Evolutionary conservation across 441 rosid species (phyloP), one percentile per base, ranked within the genome.

Genomic region (Gossypium gossypioides): DNA sequence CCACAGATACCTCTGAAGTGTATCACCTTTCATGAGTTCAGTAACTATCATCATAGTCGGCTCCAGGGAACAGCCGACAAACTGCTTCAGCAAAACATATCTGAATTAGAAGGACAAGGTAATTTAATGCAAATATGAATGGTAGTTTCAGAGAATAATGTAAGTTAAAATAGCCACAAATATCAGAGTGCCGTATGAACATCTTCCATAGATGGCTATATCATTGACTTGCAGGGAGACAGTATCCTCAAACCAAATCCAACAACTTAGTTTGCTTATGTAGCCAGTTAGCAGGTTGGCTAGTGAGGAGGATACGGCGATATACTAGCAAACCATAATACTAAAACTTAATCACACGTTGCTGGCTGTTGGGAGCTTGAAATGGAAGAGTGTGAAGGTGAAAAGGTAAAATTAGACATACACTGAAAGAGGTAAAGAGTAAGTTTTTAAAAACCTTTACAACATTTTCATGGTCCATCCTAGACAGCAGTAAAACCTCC

Each of bases 21-120:
- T 80, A 7, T 79, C 81, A 1, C 86, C 92, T 78, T 65, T 64
- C 80, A 91, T 59, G 37, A 85, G 80, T 76, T 91, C 94, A 0
- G 90, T 87, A 42, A 89, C 72, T 52, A 91, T 76, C 73, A 82
- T 74, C 92, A 87, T 66, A 0, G 75, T 8, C 12, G 94, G 97
- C 52, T 86, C 81, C 72, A 83, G 74, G 12, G 84, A 80, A 29
- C 87, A 94, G 4, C 94, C 97, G 13, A 87, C 2, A 16, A 91
- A 78, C 97, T 91, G 74, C 52, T 62, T 56, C 74, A 66, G 42
- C 15, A 70, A 69, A 61, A 58, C 12, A 63, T 4, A 74, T 44
- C 4, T 2, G 59, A 55, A 69, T 76, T 55, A 78, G 57, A 52
- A 67, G 15, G 44, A 46, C n/a, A 10, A 21, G 48, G 40, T 71